These are phyloP conservation scores for Volutella citrinella DNA, from an alignment of 2,329 filamentous ascomycete genomes.

Conservation along the genomic window DNA sequence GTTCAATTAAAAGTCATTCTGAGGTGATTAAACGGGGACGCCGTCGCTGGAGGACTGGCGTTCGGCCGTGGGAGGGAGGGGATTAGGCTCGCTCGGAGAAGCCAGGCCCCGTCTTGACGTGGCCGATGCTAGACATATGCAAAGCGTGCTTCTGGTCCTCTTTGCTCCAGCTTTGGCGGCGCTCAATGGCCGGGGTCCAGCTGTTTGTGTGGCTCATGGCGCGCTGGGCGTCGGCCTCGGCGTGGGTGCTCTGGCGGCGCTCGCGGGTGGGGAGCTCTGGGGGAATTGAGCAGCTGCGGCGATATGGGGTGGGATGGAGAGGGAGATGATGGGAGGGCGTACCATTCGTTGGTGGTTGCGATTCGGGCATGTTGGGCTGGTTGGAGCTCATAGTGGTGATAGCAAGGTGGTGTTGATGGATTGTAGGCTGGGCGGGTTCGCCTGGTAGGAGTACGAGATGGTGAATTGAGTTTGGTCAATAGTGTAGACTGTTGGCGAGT, in stretches of 20 bases:
- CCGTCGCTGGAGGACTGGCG: no score
- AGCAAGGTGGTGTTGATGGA: no score
- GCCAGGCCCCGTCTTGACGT: slow-evolving; percentile 35
- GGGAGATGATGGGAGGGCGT: slow-evolving; percentile 8
- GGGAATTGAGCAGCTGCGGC: slow-evolving; percentile 12
- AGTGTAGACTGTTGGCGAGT: no score
- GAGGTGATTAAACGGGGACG: no score
- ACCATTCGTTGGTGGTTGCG: no score
- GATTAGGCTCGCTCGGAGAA: no score
- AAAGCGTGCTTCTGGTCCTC: slow-evolving; percentile 53
- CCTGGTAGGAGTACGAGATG: no score
- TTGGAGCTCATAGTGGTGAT: neutral
- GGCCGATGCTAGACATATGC: slow-evolving; percentile 43
- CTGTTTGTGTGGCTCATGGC: slow-evolving; percentile 31
- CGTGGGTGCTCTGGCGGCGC: slow-evolving; percentile 13
- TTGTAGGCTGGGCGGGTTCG: no score
- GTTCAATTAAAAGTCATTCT: no score
- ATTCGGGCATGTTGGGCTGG: no score
- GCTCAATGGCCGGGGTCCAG: slow-evolving; percentile 47
- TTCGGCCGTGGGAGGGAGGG: no score
- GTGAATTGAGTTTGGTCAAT: no score
- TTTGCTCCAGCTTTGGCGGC: slow-evolving; percentile 50
- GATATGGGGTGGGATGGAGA: slow-evolving; percentile 7
- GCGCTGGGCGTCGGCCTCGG: slow-evolving; percentile 27
- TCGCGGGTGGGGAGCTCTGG: neutral